A percentile compares a stretch with the other conserved stretches of the same genome.
phyloP scores from a whole-genome alignment of 176 grass and related monocot species.

The Oryza meridionalis region DNA sequence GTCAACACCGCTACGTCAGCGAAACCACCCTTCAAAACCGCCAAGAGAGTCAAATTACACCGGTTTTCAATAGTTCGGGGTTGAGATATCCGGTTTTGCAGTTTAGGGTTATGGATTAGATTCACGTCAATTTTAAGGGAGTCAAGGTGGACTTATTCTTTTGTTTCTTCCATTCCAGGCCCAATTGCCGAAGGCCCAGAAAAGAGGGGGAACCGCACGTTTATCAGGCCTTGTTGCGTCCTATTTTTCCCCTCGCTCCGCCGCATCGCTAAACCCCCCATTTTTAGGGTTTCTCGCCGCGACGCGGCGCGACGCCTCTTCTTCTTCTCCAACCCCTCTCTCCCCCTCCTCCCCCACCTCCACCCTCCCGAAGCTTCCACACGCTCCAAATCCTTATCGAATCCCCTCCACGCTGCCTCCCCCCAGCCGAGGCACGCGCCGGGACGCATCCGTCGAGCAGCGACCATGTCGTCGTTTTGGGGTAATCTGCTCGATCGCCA shows the following conservation, averaged over 20 bases:
- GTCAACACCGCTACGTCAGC: no score
- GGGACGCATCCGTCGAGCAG: not conserved
- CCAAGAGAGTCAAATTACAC: no score
- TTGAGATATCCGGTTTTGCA: no score
- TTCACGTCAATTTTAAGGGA: no score
- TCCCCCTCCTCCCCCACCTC: not conserved
- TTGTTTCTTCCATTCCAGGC: not conserved
- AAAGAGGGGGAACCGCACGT: not conserved
- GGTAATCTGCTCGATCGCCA: conserved; percentile 41
- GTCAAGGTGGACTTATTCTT: no score
- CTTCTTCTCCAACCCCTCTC: no score
- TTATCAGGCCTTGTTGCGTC: not conserved
- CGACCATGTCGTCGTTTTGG: conserved; percentile 78
- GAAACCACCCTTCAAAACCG: no score
- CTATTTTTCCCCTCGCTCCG: not conserved
- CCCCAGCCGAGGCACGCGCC: not conserved
- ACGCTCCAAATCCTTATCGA: not conserved
- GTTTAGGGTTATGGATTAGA: no score
- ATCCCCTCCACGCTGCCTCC: not conserved
- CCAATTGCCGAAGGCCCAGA: not conserved
- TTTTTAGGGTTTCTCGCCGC: conserved; percentile 51
- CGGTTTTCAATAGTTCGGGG: no score
- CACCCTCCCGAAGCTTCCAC: conserved; percentile 35
- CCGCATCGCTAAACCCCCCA: conserved; percentile 38
- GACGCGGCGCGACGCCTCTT: not conserved